Percentiles rank a stretch among this genome's conserved stretches.
Conservation (phyloP, 805 yeast genomes). For the Suhomyces pyralidae region DNA sequence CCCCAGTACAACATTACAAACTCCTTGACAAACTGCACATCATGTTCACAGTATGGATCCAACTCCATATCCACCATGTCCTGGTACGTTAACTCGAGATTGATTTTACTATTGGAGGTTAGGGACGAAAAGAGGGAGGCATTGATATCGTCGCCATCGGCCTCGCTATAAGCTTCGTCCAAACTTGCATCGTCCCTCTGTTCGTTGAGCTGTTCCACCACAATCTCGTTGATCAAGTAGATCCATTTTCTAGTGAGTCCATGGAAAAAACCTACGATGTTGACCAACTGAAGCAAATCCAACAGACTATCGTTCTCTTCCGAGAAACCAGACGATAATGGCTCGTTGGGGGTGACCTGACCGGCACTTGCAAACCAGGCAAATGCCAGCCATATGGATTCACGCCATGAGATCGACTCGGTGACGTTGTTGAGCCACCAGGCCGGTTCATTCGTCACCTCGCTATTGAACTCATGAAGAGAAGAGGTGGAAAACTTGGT, state of each 20-base stretch:
- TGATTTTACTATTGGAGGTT: slow-evolving; percentile 12
- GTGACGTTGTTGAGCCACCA: slow-evolving; percentile 46
- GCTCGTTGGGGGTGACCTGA: slow-evolving; percentile 31
- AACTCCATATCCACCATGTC: slow-evolving; percentile 42
- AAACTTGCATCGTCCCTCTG: not conserved
- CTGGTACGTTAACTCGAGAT: slow-evolving; percentile 37
- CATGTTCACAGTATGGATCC: slow-evolving; percentile 41
- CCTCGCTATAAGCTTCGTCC: slow-evolving; percentile 8
- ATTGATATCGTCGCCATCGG: slow-evolving; percentile 5
- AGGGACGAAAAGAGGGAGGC: slow-evolving; percentile 5
- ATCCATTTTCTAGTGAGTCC: slow-evolving; percentile 31
- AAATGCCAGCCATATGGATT: slow-evolving; percentile 64
- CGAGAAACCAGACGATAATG: not conserved
- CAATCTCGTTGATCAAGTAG: slow-evolving; percentile 29
- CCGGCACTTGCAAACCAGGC: slow-evolving; percentile 92
- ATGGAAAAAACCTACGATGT: slow-evolving; percentile 39
- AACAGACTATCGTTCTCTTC: slow-evolving; percentile 14
- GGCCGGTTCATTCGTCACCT: slow-evolving; percentile 24
- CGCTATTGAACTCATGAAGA: slow-evolving; percentile 1
- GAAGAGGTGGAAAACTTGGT: slow-evolving; percentile 23
- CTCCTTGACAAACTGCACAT: slow-evolving; percentile 33
- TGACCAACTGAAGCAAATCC: slow-evolving; percentile 22
- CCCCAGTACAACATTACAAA: slow-evolving; percentile 37
- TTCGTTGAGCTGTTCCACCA: slow-evolving; percentile 27
- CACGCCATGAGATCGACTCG: slow-evolving; percentile 53